Conservation (phyloP, 2,329 filamentous ascomycete species). For the Paecilomyces niveus region DNA sequence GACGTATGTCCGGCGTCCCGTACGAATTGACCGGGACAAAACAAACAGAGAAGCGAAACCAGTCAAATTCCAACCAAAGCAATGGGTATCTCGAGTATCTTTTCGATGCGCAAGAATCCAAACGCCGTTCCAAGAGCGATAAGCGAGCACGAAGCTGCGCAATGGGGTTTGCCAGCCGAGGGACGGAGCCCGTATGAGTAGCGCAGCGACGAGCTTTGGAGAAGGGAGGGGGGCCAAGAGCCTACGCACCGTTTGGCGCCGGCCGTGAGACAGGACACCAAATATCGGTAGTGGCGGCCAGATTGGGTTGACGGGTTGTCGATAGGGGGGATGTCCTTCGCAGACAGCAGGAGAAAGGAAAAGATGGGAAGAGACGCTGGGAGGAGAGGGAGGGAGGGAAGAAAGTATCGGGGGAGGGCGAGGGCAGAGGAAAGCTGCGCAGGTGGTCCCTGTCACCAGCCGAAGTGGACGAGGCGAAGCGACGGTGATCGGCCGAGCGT, state of each 20-base stretch:
- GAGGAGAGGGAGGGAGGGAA: slow-evolving; percentile 4
- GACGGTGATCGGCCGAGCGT: neutral
- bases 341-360: slow-evolving; percentile 7
- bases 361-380: slow-evolving; percentile 6
- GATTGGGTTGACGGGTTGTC: slow-evolving; percentile 23
- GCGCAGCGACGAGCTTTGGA: slow-evolving; percentile 10
- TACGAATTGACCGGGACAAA: slow-evolving; percentile 16
- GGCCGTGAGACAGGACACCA: slow-evolving; percentile 41
- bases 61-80: slow-evolving; percentile 21
- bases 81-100: slow-evolving; percentile 27
- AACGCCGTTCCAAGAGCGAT: slow-evolving; percentile 16
- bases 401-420: slow-evolving; percentile 8
- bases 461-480: slow-evolving; percentile 4
- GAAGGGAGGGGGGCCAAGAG: slow-evolving; percentile 30
- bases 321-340: slow-evolving; percentile 9
- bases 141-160: neutral
- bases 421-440: slow-evolving; percentile 10
- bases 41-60: slow-evolving; percentile 16
- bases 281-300: slow-evolving; percentile 40
- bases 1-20: neutral
- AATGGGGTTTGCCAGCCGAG: slow-evolving; percentile 5
- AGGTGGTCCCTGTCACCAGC: slow-evolving; percentile 9
- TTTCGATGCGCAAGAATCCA: slow-evolving; percentile 20
- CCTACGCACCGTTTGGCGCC: slow-evolving; percentile 41
- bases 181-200: slow-evolving; percentile 4